phyloP scores from a whole-genome alignment of 768 basidiomycete species.

The Podaxis rugospora region DNA sequence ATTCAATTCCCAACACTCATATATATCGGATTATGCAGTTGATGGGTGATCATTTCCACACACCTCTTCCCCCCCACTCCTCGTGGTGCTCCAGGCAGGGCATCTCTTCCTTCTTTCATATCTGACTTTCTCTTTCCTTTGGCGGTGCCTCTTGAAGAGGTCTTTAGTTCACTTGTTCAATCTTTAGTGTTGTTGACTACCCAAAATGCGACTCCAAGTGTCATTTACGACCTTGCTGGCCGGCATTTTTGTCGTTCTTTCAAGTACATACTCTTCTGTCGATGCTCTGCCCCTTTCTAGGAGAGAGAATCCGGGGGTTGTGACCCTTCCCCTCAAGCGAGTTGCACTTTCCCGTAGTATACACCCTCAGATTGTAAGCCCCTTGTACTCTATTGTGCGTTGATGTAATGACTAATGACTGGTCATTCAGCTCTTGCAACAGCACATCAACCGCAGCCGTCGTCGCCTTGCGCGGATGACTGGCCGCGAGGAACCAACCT shows the following conservation, averaged over 20 bases:
- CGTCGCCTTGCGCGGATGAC: conserved; percentile 56
- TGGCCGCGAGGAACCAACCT: conserved; percentile 35
- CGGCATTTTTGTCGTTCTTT: conserved; percentile 41
- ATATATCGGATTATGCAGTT: background rate
- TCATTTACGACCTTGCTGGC: conserved; percentile 49
- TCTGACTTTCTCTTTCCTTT: conserved; percentile 20
- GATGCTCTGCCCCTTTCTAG: conserved; percentile 38
- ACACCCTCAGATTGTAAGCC: conserved; percentile 33
- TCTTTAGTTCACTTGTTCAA: background rate
- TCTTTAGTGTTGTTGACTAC: background rate
- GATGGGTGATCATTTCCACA: background rate
- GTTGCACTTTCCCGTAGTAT: conserved; percentile 23
- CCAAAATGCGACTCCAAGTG: conserved; percentile 50
- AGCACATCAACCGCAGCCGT: conserved; percentile 51
- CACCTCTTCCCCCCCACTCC: conserved; percentile 15
- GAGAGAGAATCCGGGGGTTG: conserved; percentile 23
- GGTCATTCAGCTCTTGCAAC: conserved; percentile 47
- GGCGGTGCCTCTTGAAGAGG: conserved; percentile 20
- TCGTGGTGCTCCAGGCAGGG: conserved; percentile 24
- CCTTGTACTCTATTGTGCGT: background rate
- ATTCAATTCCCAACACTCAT: background rate
- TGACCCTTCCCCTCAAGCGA: conserved; percentile 42
- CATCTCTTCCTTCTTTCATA: conserved; percentile 10
- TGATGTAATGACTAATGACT: background rate
- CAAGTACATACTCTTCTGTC: conserved; percentile 25